Evolutionary conservation across 371 early-diverging fungal species (phyloP).

Genomic region (Enterocytospora artemiae): DNA sequence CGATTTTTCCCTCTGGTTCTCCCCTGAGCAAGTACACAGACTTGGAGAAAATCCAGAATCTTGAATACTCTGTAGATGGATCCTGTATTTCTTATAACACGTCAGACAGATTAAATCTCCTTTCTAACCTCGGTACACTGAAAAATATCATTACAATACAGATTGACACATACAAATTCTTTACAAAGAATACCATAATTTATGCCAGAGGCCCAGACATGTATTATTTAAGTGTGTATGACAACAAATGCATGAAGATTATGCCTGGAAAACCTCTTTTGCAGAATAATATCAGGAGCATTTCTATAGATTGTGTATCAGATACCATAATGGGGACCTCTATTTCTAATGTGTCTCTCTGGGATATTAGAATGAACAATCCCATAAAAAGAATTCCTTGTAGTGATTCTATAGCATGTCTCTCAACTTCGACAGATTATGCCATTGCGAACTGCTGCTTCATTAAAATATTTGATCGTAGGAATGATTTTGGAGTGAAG

Average conservation of each 20-base stretch:
- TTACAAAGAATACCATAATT: slow-evolving; percentile 30
- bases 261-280: slow-evolving; percentile 17
- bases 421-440: slow-evolving; percentile 14
- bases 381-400: slow-evolving; percentile 18
- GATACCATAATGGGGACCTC: slow-evolving; percentile 18
- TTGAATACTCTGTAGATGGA: no score
- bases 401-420: slow-evolving; percentile 3
- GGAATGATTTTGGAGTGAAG: slow-evolving; percentile 20
- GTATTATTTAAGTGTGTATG: slow-evolving; percentile 22
- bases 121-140: neutral
- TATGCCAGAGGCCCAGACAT: slow-evolving; percentile 10
- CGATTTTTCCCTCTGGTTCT: no score
- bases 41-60: no score
- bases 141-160: slow-evolving; percentile 25
- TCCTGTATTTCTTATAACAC: no score
- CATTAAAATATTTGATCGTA: slow-evolving; percentile 28
- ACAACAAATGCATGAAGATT: slow-evolving; percentile 25
- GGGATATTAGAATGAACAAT: slow-evolving; percentile 37
- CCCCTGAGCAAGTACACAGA: no score
- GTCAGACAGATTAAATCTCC: no score
- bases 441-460: slow-evolving; percentile 18
- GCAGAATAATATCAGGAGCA: slow-evolving; percentile 1
- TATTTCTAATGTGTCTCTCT: neutral
- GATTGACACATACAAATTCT: slow-evolving; percentile 21
- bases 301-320: slow-evolving; percentile 16